Evolutionary conservation across 495 filamentous ascomycete genomes (phyloP), one percentile per base, ranked within the genome.

Genomic region (Usnea hakonensis): DNA sequence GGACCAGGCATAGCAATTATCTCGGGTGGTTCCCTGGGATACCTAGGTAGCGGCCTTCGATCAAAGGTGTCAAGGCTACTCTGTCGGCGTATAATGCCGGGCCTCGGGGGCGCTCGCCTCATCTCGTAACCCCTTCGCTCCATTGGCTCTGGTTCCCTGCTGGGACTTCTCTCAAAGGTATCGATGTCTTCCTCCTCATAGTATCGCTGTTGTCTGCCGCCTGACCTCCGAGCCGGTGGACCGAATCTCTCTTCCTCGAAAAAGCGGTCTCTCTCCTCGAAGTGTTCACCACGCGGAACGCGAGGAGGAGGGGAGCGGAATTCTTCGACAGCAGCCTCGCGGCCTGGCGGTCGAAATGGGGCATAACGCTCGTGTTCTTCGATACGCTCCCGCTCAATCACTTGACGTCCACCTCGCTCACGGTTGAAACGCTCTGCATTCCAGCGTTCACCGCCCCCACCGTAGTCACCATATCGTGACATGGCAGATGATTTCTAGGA

Each of bases 31-130:
- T 62, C 69, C 61, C 60, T 58, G 73, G 78, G 70, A 67, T 80
- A 86, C 55, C 74, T 76, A 71, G 85, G 78, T 26, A 78, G 67
- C 4, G 86, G 84, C 61, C 82, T 79, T 35, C 87, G 83, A 74
- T 90, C 87, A 67, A 87, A 90, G 0, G 87, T 88, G 71, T 89
- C 87, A 35, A 88, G 74, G 56, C 84, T 87, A 21, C 84, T 87
- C 67, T 87, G 86, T 14, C 87, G 78, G 60, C 87, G 79, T 62
- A 87, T 65, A 37, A 87, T 75, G 19, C 77, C 79, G n/a, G 87
- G 87, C 32, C 68, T 73, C 55, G 80, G 75, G 37, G 57, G 41
- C 30, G 64, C 55, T 63, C 58, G 46, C 32, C 55, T 58, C 28
- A 44, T 54, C 28, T 30, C 50, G 5, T 50, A 50, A 26, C 13